Percentiles rank a stretch among this genome's conserved stretches.
Conservation (phyloP, 208 protist genomes). For the Crithidia expoeki region DNA sequence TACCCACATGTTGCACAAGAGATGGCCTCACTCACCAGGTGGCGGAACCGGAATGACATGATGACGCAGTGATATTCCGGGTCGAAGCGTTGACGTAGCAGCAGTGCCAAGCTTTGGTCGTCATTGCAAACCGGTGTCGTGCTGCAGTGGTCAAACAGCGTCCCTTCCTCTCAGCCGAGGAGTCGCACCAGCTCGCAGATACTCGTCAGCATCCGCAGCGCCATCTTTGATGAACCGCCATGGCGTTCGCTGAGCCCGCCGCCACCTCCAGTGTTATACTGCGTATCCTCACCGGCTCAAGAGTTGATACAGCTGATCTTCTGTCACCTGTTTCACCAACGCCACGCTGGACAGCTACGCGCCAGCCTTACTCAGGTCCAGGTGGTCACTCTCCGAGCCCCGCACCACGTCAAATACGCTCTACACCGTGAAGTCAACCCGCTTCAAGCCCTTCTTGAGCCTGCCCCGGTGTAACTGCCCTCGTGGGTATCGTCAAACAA, state of each 20-base stretch:
- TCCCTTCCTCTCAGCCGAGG: neutral
- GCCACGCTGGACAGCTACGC: conserved; percentile 1
- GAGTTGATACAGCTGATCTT: neutral
- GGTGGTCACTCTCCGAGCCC: neutral
- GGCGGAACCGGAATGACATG: conserved; percentile 1
- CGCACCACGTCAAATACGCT: conserved; percentile 1
- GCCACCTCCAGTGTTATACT: neutral
- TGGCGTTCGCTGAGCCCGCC: neutral
- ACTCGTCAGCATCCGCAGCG: neutral
- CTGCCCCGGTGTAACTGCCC: neutral
- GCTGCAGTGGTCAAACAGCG: conserved; percentile 1
- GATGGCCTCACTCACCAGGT: conserved; percentile 3
- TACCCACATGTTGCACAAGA: neutral
- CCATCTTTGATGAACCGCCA: neutral
- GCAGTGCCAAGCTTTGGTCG: neutral
- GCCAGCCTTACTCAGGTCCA: neutral
- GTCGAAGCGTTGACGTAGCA: conserved; percentile 9
- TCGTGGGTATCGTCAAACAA: neutral
- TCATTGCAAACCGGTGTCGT: neutral
- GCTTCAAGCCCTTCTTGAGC: neutral
- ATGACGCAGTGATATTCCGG: neutral
- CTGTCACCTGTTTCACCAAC: neutral
- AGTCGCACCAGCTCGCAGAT: neutral
- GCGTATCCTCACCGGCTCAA: neutral
- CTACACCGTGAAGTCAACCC: conserved; percentile 1